Evolutionary conservation across 495 filamentous ascomycete species (phyloP), one percentile per base, ranked within the genome.

Genomic region (Saxispiralis lemnorum): DNA sequence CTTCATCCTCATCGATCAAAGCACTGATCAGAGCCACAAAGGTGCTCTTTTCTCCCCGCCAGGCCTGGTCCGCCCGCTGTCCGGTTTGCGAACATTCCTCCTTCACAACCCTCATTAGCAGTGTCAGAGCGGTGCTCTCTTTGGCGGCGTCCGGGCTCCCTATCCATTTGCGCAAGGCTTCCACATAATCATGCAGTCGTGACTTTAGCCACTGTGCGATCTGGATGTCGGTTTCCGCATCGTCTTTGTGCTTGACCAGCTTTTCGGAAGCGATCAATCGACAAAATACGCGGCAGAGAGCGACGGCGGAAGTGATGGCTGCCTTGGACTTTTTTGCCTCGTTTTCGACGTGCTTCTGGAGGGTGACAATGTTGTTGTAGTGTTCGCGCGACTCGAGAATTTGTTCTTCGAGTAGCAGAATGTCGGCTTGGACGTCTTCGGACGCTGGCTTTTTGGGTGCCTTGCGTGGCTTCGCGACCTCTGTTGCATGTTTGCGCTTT

Each of bases 261-360:
- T 66, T 71, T 47, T 87, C 87, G n/a, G 66, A 66, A 9, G 78
- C 78, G 53, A 93, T 73, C 39, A 97, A 68, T 46, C 79, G 73
- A 53, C 78, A 75, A 56, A 97, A 94, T n/a, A 87, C 78, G 47
- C 87, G 76, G 57, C 86, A 96, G 20, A 96, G 66, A 1, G 85
- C 74, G 14, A 93, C 78, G 0, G 79, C 73, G 0, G 84, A 81
- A 16, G 75, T 64, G 9, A 79, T 53, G 16, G 44, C 38, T 9
- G 63, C 61, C 18, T 62, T 59, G 11, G 58, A 53, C 9, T 56
- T 52, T 13, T 43, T 48, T 3, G 66, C 59, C 14, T 71, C 60
- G 17, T 63, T 58, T 58, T 71, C 64, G 9, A 77, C 64, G 49
- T 75, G 64, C 7, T 68, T 66, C 31, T 92, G 65, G 33, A 96